These are phyloP conservation scores for Hirschfeldia incana DNA, from an alignment of 345 rosid genomes.

Conservation along the genomic window DNA sequence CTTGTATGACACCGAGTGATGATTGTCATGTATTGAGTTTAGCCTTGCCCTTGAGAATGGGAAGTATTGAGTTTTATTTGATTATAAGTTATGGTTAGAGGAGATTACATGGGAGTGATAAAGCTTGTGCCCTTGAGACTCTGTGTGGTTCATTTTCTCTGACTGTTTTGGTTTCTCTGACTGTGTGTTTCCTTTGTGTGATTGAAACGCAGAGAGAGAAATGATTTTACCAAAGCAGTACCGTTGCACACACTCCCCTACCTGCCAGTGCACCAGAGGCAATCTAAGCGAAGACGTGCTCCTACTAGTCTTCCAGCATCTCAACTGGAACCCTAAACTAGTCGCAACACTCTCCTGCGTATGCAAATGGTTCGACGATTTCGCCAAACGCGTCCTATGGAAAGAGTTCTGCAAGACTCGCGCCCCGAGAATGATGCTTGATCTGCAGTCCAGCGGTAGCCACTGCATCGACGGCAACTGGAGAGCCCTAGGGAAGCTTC, in stretches of 20 bases:
- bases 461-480: constrained; percentile 95
- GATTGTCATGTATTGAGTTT: background rate
- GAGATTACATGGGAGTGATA: background rate
- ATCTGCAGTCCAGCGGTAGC: constrained; percentile 91
- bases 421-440: constrained; percentile 92
- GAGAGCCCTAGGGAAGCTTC: constrained; percentile 95
- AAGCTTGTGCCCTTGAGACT: background rate
- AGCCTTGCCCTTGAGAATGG: background rate
- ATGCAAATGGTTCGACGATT: constrained; percentile 98
- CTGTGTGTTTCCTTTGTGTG: background rate
- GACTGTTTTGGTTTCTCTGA: background rate
- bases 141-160: constrained; percentile 9
- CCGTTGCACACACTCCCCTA: constrained; percentile 91
- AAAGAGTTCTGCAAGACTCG: constrained; percentile 92
- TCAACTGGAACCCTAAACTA: constrained; percentile 93
- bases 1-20: background rate
- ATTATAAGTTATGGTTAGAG: constrained; percentile 6
- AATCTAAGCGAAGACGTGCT: constrained; percentile 83
- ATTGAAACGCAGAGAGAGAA: constrained; percentile 15
- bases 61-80: background rate
- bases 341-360: constrained; percentile 76
- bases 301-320: constrained; percentile 74
- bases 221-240: constrained; percentile 90
- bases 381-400: constrained; percentile 93
- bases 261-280: constrained; percentile 86